Evolutionary conservation across 768 basidiomycete genomes (phyloP).

Genomic region (Boletus barrowsii): DNA sequence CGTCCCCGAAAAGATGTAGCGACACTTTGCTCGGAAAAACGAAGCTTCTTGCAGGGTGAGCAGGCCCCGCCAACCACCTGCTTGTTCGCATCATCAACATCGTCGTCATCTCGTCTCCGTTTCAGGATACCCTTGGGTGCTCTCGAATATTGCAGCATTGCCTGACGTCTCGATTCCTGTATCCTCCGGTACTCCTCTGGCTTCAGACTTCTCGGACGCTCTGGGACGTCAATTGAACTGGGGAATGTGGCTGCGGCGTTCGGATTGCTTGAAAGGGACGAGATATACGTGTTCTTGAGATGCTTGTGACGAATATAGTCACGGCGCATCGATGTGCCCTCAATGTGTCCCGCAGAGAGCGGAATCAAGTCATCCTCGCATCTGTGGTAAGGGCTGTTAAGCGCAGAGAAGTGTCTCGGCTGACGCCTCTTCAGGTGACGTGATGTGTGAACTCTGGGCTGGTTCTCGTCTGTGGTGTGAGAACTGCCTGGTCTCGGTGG

Average conservation of each 20-base stretch:
- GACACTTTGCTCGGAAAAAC: conserved; percentile 15
- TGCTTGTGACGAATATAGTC: conserved; percentile 27
- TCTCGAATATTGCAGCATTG: conserved; percentile 21
- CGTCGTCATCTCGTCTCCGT: conserved; percentile 24
- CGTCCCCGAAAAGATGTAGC: conserved; percentile 11
- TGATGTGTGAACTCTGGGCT: background rate
- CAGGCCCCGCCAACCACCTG: background rate
- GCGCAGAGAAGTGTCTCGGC: background rate
- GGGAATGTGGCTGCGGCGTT: conserved; percentile 8
- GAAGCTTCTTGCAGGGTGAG: conserved; percentile 21
- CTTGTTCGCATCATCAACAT: conserved; percentile 3
- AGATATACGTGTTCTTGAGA: conserved; percentile 30
- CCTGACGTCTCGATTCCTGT: conserved; percentile 27
- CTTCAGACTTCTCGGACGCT: conserved; percentile 18
- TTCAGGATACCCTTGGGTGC: conserved; percentile 30
- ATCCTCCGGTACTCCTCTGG: conserved; percentile 24
- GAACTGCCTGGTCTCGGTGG: background rate
- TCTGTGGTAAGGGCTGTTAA: conserved; percentile 2
- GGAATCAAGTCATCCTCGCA: conserved; percentile 23
- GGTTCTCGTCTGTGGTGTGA: conserved; percentile 14
- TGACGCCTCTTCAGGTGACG: conserved; percentile 10
- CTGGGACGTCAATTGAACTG: conserved; percentile 14
- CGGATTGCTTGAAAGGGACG: conserved; percentile 19
- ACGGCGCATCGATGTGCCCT: conserved; percentile 24
- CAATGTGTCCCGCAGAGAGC: conserved; percentile 22